Conservation (phyloP, 1,284 basidiomycete species). For the Athelia psychrophila region DNA sequence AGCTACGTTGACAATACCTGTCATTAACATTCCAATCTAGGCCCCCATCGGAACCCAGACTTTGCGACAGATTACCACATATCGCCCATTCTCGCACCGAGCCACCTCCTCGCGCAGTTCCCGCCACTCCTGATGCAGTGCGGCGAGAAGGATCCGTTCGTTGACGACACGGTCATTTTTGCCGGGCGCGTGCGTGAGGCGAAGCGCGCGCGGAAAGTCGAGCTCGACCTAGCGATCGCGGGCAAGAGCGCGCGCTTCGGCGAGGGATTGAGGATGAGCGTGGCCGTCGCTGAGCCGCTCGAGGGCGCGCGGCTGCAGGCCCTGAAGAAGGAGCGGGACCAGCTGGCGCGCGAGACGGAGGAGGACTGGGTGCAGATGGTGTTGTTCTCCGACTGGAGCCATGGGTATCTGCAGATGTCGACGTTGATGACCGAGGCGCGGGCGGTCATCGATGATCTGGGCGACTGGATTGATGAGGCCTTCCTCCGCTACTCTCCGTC, state of each 20-base stretch:
- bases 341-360: constrained; percentile 68
- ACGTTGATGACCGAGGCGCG: constrained; percentile 81
- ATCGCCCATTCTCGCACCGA: constrained; percentile 89
- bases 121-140: constrained; percentile 92
- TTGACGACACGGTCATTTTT: constrained; percentile 94
- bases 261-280: constrained; percentile 49
- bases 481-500: constrained; percentile 41
- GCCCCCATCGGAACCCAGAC: constrained; percentile 89
- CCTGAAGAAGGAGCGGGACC: constrained; percentile 55
- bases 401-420: constrained; percentile 95
- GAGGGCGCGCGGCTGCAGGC: constrained; percentile 33
- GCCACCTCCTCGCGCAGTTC: constrained; percentile 83
- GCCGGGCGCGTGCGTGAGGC: constrained; percentile 92
- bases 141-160: constrained; percentile 95
- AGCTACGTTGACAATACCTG: too few relatives aligned
- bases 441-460: constrained; percentile 83
- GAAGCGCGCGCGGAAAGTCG: constrained; percentile 75
- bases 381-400: constrained; percentile 88
- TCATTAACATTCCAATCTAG: too few relatives aligned
- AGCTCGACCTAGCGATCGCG: constrained; percentile 54
- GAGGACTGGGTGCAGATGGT: constrained; percentile 96
- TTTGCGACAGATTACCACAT: constrained; percentile 94
- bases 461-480: constrained; percentile 87
- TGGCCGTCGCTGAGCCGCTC: constrained; percentile 18
- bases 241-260: constrained; percentile 59